Conservation (phyloP, 139 green algal species). For the Coelastrella sp. region DNA sequence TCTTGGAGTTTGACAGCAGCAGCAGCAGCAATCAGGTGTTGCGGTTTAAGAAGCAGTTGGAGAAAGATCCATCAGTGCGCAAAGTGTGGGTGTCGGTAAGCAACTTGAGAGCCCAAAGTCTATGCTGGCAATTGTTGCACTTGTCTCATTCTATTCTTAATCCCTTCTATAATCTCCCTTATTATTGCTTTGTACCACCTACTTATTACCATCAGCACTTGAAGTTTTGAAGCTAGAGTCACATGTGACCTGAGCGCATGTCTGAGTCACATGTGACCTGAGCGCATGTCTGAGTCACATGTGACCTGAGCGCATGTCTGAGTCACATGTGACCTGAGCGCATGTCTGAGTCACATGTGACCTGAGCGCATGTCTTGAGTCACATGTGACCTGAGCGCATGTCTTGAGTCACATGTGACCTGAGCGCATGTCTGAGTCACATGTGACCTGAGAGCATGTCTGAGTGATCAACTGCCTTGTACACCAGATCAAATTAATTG, state of each 20-base stretch:
- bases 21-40: neutral
- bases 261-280: neutral
- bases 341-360: neutral
- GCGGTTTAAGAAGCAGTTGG: conserved; percentile 12
- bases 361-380: no score
- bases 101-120: neutral
- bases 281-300: no score
- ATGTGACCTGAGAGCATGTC: neutral
- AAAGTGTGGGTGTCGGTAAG: conserved; percentile 29
- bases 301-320: no score
- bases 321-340: no score
- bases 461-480: neutral
- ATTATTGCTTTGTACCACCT: no score
- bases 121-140: neutral
- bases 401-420: no score
- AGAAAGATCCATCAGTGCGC: neutral
- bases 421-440: neutral
- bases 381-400: no score
- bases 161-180: no score
- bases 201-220: no score
- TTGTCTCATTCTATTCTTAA: neutral
- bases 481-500: no score
- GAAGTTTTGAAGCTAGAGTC: no score
- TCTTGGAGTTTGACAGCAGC: neutral
- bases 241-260: neutral